A percentile compares a stretch with the other conserved stretches of the same genome.
These are phyloP conservation scores for Sophora flavescens DNA, from an alignment of 306 rosid genomes.

Conservation along the genomic window DNA sequence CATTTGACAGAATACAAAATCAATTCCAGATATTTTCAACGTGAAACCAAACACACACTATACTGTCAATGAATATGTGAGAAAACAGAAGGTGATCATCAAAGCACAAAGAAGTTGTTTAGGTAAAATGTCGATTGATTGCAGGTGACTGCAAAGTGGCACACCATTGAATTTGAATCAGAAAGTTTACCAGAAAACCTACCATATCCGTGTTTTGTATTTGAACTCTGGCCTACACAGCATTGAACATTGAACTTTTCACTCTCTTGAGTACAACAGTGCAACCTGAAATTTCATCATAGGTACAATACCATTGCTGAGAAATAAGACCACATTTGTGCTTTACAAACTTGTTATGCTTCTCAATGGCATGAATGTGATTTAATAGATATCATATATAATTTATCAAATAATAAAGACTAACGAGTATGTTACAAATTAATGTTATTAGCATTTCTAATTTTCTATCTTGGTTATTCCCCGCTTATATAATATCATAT, in stretches of 20 bases:
- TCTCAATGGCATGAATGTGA: neutral
- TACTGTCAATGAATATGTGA: neutral
- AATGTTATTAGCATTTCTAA: no score
- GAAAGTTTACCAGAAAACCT: conserved; percentile 40
- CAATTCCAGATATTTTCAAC: no score
- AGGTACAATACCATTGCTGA: neutral
- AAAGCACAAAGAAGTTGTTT: neutral
- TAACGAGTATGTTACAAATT: no score
- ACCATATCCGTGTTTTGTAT: neutral
- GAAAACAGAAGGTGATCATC: neutral
- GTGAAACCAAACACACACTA: no score
- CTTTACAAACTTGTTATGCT: neutral
- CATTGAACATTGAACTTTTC: conserved; percentile 12
- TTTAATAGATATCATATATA: no score
- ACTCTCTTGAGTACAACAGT: no score
- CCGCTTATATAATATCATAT: neutral
- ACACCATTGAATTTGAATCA: no score
- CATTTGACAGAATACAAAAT: no score
- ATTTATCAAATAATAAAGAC: no score
- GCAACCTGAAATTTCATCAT: conserved; percentile 1
- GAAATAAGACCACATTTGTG: neutral
- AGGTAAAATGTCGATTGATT: conserved; percentile 35
- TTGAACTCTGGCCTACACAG: neutral
- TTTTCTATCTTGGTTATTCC: neutral
- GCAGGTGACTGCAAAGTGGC: conserved; percentile 12